These are phyloP conservation scores for Globisporangium rhizosaccharum DNA, from an alignment of 352 stramenopile genomes.

Conservation along the genomic window DNA sequence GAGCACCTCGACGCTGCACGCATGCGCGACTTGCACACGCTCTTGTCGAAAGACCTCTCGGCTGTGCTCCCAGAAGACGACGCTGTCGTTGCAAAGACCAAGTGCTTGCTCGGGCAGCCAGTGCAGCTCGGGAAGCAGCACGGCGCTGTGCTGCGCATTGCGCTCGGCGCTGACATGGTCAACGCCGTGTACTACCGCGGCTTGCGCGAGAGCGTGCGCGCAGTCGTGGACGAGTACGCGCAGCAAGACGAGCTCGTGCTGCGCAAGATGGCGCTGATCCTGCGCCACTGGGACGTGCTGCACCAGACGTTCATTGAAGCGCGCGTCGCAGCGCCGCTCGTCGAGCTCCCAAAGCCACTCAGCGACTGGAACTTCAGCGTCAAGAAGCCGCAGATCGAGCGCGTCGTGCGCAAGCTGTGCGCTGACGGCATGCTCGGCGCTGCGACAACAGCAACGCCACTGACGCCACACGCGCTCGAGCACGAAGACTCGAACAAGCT, in stretches of 20 bases:
- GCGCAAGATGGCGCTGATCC: constrained; percentile 63
- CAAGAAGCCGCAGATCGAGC: constrained; percentile 56
- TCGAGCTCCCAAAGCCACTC: constrained; percentile 47
- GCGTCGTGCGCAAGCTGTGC: constrained; percentile 57
- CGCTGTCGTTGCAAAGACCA: constrained; percentile 29
- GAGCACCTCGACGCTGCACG: constrained; percentile 37
- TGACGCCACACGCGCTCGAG: constrained; percentile 9
- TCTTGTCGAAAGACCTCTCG: constrained; percentile 73
- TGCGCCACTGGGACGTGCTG: constrained; percentile 62
- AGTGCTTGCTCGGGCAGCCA: constrained; percentile 75
- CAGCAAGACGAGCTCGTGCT: constrained; percentile 52
- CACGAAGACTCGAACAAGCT: constrained; percentile 44
- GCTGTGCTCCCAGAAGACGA: constrained; percentile 34
- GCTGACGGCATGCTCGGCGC: constrained; percentile 32
- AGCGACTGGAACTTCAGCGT: constrained; percentile 74
- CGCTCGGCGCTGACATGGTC: constrained; percentile 84
- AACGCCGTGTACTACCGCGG: constrained; percentile 53
- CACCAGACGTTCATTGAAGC: constrained; percentile 59
- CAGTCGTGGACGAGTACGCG: constrained; percentile 35
- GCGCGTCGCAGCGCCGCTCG: constrained; percentile 22
- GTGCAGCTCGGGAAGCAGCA: constrained; percentile 66
- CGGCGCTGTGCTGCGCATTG: constrained; percentile 73
- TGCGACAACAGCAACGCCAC: constrained; percentile 8
- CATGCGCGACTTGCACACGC: constrained; percentile 59
- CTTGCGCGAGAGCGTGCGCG: constrained; percentile 22